Conservation (phyloP, 2,329 filamentous ascomycete species). For the Microdochium trichocladiopsis region DNA sequence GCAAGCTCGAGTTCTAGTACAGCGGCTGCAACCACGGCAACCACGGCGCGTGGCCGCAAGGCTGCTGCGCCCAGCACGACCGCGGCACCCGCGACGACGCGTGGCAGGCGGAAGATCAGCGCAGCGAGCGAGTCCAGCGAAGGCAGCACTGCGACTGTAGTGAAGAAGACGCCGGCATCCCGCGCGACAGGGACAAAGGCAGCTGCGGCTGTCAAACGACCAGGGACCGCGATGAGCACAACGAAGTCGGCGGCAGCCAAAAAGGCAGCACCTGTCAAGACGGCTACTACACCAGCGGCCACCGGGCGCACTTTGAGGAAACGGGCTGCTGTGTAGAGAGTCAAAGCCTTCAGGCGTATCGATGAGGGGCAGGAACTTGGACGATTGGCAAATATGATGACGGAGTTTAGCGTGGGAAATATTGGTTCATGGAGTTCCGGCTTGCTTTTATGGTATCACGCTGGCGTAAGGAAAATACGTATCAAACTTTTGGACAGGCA, state of each 20-base stretch:
- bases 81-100: constrained; percentile 34
- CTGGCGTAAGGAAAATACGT: background rate
- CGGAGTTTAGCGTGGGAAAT: background rate
- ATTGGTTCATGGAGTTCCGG: background rate
- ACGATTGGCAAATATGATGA: background rate
- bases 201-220: constrained; percentile 37
- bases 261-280: constrained; percentile 37
- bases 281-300: constrained; percentile 30
- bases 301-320: constrained; percentile 29
- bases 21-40: constrained; percentile 13
- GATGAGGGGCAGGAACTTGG: background rate
- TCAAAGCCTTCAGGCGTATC: background rate
- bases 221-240: constrained; percentile 45
- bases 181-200: constrained; percentile 25
- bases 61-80: constrained; percentile 22
- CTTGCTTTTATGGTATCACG: background rate
- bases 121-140: constrained; percentile 57
- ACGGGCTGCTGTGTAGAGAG: background rate
- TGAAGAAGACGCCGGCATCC: constrained; percentile 43
- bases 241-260: constrained; percentile 42
- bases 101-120: constrained; percentile 46
- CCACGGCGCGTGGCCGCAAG: constrained; percentile 24
- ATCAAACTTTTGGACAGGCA: background rate
- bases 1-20: constrained; percentile 27
- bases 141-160: constrained; percentile 56